Conservation (phyloP, 2,329 filamentous ascomycete genomes). For the Diaporthe batatas region DNA sequence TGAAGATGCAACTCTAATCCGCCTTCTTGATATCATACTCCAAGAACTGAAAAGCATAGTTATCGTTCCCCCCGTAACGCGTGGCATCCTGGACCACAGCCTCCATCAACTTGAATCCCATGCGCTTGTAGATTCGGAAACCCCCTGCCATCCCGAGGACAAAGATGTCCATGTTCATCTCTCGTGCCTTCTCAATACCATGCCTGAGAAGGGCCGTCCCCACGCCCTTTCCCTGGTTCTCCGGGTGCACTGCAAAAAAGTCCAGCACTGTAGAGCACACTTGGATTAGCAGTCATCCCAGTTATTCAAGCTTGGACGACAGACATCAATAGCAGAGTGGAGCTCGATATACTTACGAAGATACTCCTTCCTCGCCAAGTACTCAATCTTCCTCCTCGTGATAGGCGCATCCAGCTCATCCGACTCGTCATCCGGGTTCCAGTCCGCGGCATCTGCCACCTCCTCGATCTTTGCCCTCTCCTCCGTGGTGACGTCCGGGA, state of each 20-base stretch:
- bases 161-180: conserved; percentile 46
- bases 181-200: conserved; percentile 44
- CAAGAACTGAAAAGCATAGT: conserved; percentile 45
- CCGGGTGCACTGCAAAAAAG: conserved; percentile 47
- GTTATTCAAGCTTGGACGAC: not conserved
- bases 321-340: too few species aligned
- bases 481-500: conserved; percentile 40
- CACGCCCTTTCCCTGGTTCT: conserved; percentile 45
- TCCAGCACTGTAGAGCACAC: conserved; percentile 43
- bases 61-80: conserved; percentile 44
- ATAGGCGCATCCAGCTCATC: conserved; percentile 41
- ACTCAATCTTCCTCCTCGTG: conserved; percentile 35
- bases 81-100: conserved; percentile 45
- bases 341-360: conserved; percentile 35
- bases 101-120: conserved; percentile 45
- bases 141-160: conserved; percentile 44
- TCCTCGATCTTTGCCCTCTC: conserved; percentile 40
- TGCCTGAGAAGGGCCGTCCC: conserved; percentile 44
- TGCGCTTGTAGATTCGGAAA: conserved; percentile 43
- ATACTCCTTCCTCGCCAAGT: conserved; percentile 40
- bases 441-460: conserved; percentile 40
- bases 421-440: conserved; percentile 34
- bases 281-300: not conserved
- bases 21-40: conserved; percentile 40
- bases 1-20: not conserved